Conservation (phyloP, 139 green algal species). For the Chlorella sp. region DNA sequence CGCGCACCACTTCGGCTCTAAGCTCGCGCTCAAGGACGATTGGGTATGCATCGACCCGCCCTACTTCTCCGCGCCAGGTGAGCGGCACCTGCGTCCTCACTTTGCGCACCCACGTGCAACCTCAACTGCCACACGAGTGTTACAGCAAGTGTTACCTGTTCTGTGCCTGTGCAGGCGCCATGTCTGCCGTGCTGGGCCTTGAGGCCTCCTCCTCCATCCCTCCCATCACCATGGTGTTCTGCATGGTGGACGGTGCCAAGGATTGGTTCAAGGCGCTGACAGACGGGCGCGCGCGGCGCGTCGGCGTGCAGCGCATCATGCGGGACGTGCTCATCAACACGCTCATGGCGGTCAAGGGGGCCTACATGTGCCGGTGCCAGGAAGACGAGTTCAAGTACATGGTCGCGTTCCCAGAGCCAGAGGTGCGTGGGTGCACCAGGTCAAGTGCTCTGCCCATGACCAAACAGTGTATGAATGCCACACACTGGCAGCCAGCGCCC, state of each 20-base stretch:
- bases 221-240: conserved; percentile 33
- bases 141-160: background rate
- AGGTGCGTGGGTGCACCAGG: background rate
- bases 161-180: background rate
- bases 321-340: background rate
- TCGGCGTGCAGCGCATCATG: background rate
- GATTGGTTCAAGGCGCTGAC: background rate
- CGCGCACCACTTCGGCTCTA: background rate
- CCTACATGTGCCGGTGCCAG: conserved; percentile 39
- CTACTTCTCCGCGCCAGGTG: conserved; percentile 12
- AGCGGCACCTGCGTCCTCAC: background rate
- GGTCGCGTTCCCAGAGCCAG: conserved; percentile 23
- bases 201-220: background rate
- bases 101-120: no score
- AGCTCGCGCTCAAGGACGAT: conserved; percentile 11
- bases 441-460: no score
- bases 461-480: no score
- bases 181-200: background rate
- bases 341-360: background rate
- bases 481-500: no score
- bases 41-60: conserved; percentile 2
- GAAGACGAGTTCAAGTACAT: conserved; percentile 51
- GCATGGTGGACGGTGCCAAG: conserved; percentile 23
- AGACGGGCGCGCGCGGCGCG: background rate
- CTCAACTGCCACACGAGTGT: no score